Conservation (phyloP, 1,139 yeast genomes). For the Saccharomyces hybrid region DNA sequence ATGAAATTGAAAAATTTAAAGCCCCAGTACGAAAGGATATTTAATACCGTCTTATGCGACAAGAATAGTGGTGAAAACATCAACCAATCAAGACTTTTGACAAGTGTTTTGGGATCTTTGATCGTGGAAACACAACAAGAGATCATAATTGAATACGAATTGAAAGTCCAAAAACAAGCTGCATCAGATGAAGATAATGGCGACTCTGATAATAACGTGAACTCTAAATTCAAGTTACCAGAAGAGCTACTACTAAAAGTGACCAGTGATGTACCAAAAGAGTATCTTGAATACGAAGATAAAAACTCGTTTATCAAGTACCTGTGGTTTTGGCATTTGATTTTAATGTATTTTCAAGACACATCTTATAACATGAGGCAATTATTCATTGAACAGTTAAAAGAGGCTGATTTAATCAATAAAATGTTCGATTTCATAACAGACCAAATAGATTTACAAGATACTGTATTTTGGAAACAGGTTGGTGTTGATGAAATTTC, state of each 20-base stretch:
- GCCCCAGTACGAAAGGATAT: slow-evolving; percentile 16
- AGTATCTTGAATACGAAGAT: slow-evolving; percentile 37
- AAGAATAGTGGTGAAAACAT: slow-evolving; percentile 7
- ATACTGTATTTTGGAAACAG: slow-evolving; percentile 32
- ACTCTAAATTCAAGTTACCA: slow-evolving; percentile 13
- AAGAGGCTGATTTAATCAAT: slow-evolving; percentile 40
- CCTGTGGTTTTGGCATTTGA: slow-evolving; percentile 64
- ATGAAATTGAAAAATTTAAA: slow-evolving; percentile 11
- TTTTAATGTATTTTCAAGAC: slow-evolving; percentile 56
- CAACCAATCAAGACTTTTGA: slow-evolving; percentile 35
- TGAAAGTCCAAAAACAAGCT: slow-evolving; percentile 32
- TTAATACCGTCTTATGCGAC: slow-evolving; percentile 5
- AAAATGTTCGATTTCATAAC: slow-evolving; percentile 45
- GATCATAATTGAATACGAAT: slow-evolving; percentile 53
- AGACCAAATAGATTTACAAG: slow-evolving; percentile 36
- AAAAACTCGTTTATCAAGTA: slow-evolving; percentile 37
- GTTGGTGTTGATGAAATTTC: slow-evolving; percentile 23
- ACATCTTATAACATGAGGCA: slow-evolving; percentile 59
- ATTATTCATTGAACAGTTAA: slow-evolving; percentile 52
- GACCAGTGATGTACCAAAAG: slow-evolving; percentile 24
- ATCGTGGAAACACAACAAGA: slow-evolving; percentile 44
- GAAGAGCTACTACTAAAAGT: slow-evolving; percentile 12
- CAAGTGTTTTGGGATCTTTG: slow-evolving; percentile 32
- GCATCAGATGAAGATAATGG: slow-evolving; percentile 16
- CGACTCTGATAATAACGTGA: slow-evolving; percentile 9